Percentiles rank a stretch among this genome's conserved stretches.
Conservation (phyloP, 306 rosid species). For the Cucurbita argyrosperma region DNA sequence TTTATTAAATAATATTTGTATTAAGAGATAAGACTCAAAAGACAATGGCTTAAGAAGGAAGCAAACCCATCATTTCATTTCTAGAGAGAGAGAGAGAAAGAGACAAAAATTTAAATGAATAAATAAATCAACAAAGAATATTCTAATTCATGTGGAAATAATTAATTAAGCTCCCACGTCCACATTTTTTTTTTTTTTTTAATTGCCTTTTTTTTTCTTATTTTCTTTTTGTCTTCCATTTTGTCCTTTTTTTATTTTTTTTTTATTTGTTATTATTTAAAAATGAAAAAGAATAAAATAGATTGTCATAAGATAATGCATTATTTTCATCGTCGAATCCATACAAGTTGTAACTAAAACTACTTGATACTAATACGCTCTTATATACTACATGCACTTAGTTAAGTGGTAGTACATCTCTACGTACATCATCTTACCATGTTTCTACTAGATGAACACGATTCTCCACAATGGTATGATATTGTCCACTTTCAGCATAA, state of each 20-base stretch:
- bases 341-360: too few species aligned
- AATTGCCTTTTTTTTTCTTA: neutral
- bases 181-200: neutral
- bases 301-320: too few species aligned
- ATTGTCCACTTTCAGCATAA: too few species aligned
- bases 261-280: neutral
- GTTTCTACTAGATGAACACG: too few species aligned
- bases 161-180: neutral
- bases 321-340: too few species aligned
- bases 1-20: neutral
- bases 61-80: constrained; percentile 46
- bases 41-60: constrained; percentile 72
- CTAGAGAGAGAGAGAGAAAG: constrained; percentile 29
- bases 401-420: too few species aligned
- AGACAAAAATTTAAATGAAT: constrained; percentile 7
- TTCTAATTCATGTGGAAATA: neutral
- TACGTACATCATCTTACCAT: too few species aligned
- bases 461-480: too few species aligned
- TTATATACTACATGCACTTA: too few species aligned
- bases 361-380: too few species aligned
- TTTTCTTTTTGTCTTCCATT: neutral
- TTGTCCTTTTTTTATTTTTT: neutral
- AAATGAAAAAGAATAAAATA: neutral
- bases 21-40: constrained; percentile 21
- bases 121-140: neutral